Base-by-base conservation (phyloP, 2,329 filamentous ascomycete species). In the Aureobasidium sp. region DNA sequence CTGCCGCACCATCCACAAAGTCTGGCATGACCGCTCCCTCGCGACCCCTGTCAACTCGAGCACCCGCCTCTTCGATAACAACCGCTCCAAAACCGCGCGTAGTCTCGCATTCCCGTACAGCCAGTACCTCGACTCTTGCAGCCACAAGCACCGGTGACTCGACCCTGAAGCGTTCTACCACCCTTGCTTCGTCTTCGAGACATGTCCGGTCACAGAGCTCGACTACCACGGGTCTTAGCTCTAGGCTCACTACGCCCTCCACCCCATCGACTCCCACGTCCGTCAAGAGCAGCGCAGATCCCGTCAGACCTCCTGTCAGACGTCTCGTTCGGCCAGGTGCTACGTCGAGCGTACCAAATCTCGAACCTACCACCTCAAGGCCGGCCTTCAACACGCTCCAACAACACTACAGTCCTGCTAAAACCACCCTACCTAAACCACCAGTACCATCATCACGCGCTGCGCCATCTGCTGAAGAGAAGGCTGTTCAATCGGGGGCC, bases 361-460 rank as follows among this genome's bases (percentile, higher is more conserved):
- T 53, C 27, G 52, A 55, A 10, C 39, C 60, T 4, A 17, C 36
- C 5, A 43, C 29, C 15, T 29, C 46, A 10, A 80, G 81, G 9
- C 83, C 84, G 0, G 75, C 80, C 51, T 88, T 88, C 72, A 82
- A 78, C 52, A 87, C 82, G 0, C 79, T 84, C 43, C 85, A 88
- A 67, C 85, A 88, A 67, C 84, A 88, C 73, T 88, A 83, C 74
- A 86, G 84, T 32, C 86, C 87, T 0, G 82, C 82, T 48, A 87
- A 87, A 69, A 78, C 77, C 4, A 74, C 79, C 9, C 79, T 82
- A 0, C 83, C 86, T 0, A 89, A 88, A 64, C 84, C 85, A 5
- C 76, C 84, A n/a, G 82, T 73, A 13, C 72, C 72, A 5, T 36
- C 82, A 0, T 61, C 52, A 76, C 83, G 15, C 77, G 79, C 44